Evolutionary conservation across 495 filamentous ascomycete genomes (phyloP).

Genomic region (Neurospora discreta): DNA sequence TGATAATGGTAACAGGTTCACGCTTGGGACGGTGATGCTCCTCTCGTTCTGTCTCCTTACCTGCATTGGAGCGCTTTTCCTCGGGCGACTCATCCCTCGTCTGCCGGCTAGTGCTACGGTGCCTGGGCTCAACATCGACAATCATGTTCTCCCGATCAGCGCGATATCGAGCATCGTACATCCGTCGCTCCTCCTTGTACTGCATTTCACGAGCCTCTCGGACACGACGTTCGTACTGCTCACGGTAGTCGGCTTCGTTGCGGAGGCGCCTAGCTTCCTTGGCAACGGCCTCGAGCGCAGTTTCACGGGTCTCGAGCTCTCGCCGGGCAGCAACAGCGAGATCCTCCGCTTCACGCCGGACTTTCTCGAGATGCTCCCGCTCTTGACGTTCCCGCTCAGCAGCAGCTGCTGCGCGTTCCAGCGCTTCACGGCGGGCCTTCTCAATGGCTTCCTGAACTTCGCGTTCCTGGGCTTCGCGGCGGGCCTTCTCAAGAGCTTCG

Average conservation of each 20-base stretch:
- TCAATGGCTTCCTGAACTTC: not conserved
- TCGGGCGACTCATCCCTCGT: slow-evolving; percentile 9
- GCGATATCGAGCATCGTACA: slow-evolving; percentile 13
- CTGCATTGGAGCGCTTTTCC: slow-evolving; percentile 10
- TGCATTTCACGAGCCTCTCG: slow-evolving; percentile 16
- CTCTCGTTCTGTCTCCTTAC: slow-evolving; percentile 15
- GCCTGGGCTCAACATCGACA: slow-evolving; percentile 1
- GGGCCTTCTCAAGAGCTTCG: not conserved
- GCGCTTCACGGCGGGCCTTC: not conserved
- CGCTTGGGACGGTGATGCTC: slow-evolving; percentile 12
- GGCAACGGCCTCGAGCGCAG: not conserved
- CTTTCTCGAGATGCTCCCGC: not conserved
- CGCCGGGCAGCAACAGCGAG: not conserved
- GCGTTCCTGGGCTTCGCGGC: not conserved
- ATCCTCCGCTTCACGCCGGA: not conserved
- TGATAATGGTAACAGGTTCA: slow-evolving; percentile 10
- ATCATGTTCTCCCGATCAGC: slow-evolving; percentile 7
- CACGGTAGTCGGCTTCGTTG: slow-evolving; percentile 16
- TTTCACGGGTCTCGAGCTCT: not conserved
- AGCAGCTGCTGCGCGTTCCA: not conserved
- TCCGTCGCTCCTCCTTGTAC: slow-evolving; percentile 13
- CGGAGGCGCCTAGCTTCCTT: slow-evolving; percentile 13
- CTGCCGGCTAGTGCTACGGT: not conserved
- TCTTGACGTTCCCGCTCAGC: not conserved
- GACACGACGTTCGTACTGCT: slow-evolving; percentile 15